Evolutionary conservation across 1,284 basidiomycete genomes (phyloP).

Genomic region (Papiliotrema fonsecae): DNA sequence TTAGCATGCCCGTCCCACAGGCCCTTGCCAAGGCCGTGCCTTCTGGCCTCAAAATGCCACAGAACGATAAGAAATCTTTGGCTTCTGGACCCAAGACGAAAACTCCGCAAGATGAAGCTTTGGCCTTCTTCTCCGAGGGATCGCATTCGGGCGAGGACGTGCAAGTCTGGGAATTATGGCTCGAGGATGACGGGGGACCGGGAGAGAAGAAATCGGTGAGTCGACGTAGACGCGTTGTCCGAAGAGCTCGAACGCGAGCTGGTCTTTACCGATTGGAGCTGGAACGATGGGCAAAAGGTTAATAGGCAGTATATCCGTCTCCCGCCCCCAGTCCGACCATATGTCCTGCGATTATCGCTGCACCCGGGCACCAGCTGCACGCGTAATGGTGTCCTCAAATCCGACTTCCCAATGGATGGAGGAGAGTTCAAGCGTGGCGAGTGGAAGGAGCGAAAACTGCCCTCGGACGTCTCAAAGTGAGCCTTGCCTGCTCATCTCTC

Average conservation of each 20-base stretch:
- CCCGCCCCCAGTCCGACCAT: constrained; percentile 81
- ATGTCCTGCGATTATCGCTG: constrained; percentile 80
- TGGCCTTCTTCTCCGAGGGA: constrained; percentile 73
- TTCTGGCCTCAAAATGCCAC: constrained; percentile 5
- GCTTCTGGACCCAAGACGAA: constrained; percentile 54
- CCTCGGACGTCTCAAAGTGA: constrained; percentile 54
- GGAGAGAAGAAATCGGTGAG: constrained; percentile 73
- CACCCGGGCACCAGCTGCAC: constrained; percentile 83
- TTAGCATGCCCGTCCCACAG: not conserved
- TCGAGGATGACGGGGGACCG: constrained; percentile 86
- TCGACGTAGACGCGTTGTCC: too few relatives aligned
- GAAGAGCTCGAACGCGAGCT: not conserved
- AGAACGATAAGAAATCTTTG: not conserved
- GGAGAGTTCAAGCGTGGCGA: constrained; percentile 71
- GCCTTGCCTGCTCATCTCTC: constrained; percentile 30
- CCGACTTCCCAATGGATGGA: constrained; percentile 90
- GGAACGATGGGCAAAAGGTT: not conserved
- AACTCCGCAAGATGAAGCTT: constrained; percentile 85
- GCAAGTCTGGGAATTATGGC: constrained; percentile 73
- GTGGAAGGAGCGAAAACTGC: constrained; percentile 62
- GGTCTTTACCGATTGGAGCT: not conserved
- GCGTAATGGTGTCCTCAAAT: constrained; percentile 82
- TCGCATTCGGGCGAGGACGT: constrained; percentile 57
- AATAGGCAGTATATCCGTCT: constrained; percentile 78
- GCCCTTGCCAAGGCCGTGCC: constrained; percentile 1